Evolutionary conservation across 345 rosid species (phyloP), one percentile per base, ranked within the genome.

Genomic region (Ailanthus altissimus): DNA sequence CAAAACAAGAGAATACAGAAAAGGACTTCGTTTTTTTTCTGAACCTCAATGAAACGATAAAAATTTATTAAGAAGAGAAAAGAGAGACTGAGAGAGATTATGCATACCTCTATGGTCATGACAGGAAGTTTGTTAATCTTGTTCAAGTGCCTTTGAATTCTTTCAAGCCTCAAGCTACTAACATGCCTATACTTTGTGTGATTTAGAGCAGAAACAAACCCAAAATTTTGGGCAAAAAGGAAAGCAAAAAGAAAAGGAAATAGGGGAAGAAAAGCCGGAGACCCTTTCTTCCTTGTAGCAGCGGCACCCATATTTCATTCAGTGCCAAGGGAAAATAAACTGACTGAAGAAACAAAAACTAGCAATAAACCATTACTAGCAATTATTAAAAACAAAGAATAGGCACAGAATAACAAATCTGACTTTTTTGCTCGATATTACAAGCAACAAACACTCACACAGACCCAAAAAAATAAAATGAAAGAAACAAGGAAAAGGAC

Each of bases 111-210:
- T 50, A 97, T 89, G 89, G 91, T 91, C 54, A 92, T 70, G 74
- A 92, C 83, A 68, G 97, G 81, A 50, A 94, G 89, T 82, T 97
- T 97, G 91, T 94, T 97, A 68, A 97, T 87, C 73, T 85, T 91
- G 76, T 89, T 82, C 88, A 97, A 77, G 82, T 91, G 99, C 79
- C 80, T 90, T 23, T 85, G 92, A 25, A 97, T 94, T 83, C 99
- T 90, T 53, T 80, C 84, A 70, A 93, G 85, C 78, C 99, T 93
- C 85, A 91, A 79, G 76, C 88, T 80, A 66, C 97, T 91, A 7
- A 93, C 93, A 87, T 85, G 87, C 72, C 86, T 92, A 21, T 45
- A 81, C 46, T 74, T 87, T 0, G 92, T 86, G 86, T 83, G 75
- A 75, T 94, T 88, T 72, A 83, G 76, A 43, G 79, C 80, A 8